Base-by-base conservation (phyloP, 345 rosid species). In the Toxicodendron radicans region DNA sequence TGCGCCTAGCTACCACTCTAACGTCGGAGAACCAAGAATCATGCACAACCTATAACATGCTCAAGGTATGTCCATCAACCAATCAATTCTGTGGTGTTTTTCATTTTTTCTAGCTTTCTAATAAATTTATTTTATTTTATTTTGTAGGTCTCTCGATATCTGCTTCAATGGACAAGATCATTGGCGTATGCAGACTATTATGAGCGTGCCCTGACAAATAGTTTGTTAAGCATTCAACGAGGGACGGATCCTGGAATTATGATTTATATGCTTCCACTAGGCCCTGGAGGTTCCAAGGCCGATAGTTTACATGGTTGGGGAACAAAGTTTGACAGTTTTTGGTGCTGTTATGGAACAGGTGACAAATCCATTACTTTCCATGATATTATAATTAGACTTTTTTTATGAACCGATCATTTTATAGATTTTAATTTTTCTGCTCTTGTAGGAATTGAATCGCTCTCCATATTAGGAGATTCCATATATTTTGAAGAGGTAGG, bases 381-480 rank as follows among this genome's bases (percentile, higher is more conserved):
- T 27, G 30, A 27, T 27, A 2, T 27, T 2, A 27, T 27, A 27
- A 27, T 27, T 27, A 27, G 30, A 27, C 30, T 1, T 38, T 0
- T 35, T 51, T 17, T 51, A 13, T 51, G 54, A 4, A 16, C 58
- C 17, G 32, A 6, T 2, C 52, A 64, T 46, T 16, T 32, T 20
- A 3, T 51, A 21, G 57, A 17, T 33, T 41, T 32, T 46, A n/a
- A 68, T 10, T 30, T 59, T 57, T 11, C 69, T 64, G 16, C n/a
- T 3, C 10, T 3, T 33, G 66, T 72, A 92, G 97, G 94, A 68
- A 83, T 90, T 73, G 98, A 95, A 78, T 93, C 98, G 0, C 93
- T 95, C 69, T 90, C 97, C 32, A 95, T 93, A 83, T 80, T 95
- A 63, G 99, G 99, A 72, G 99, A 93, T 84, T 95, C 98, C 48